A percentile compares a stretch with the other conserved stretches of the same genome.
Evolutionary conservation across 2,329 filamentous ascomycete genomes (phyloP).

Genomic region (Alternaria infectoria): DNA sequence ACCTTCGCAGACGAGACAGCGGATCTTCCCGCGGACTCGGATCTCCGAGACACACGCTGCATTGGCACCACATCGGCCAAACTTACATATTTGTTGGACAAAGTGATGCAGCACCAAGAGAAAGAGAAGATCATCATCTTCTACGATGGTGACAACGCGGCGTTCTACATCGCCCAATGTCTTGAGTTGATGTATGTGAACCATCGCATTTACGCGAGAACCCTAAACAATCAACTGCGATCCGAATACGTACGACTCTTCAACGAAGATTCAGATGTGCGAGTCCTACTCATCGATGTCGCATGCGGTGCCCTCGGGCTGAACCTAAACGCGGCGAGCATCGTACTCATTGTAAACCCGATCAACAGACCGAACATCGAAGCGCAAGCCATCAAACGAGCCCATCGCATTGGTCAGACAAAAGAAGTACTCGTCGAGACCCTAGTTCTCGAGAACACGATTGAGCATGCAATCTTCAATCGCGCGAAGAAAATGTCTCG

Average conservation of each 20-base stretch:
- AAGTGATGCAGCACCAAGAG: constrained; percentile 70
- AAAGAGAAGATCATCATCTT: constrained; percentile 90
- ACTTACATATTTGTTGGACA: constrained; percentile 81
- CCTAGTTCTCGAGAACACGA: constrained; percentile 76
- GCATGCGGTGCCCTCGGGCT: constrained; percentile 86
- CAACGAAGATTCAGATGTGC: constrained; percentile 70
- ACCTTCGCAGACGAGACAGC: constrained; percentile 39
- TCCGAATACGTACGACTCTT: constrained; percentile 81
- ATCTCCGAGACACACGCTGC: constrained; percentile 66
- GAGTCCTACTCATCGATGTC: constrained; percentile 91
- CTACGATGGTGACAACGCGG: constrained; percentile 86
- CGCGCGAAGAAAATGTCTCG: constrained; percentile 77
- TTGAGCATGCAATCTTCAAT: constrained; percentile 84
- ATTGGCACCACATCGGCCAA: constrained; percentile 87
- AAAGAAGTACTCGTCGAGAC: constrained; percentile 85
- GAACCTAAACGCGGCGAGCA: constrained; percentile 80
- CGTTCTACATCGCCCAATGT: constrained; percentile 82
- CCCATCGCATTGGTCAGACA: constrained; percentile 83
- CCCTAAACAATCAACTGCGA: constrained; percentile 65
- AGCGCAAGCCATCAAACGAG: constrained; percentile 89
- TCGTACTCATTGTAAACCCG: constrained; percentile 88
- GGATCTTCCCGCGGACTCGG: constrained; percentile 52
- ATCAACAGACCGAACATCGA: constrained; percentile 84
- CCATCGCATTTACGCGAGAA: constrained; percentile 71
- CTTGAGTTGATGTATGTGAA: constrained; percentile 73